Base-by-base conservation (phyloP, 306 rosid genomes). In the Potentilla sterilis region DNA sequence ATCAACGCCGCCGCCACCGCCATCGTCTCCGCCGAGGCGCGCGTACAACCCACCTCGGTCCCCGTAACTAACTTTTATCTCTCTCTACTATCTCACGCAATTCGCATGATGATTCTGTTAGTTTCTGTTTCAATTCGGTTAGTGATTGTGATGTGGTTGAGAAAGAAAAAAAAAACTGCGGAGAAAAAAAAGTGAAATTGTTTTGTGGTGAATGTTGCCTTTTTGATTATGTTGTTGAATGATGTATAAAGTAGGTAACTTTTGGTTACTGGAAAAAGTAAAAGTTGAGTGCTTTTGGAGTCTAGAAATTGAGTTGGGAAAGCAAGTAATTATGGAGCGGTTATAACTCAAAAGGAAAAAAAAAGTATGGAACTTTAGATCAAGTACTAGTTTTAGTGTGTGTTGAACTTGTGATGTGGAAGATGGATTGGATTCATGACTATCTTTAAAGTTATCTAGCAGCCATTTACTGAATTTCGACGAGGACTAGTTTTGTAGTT, bases 1-100 rank as follows among this genome's bases (percentile, higher is more conserved):
- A 87, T 95, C 54, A 89, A 84, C 86, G 97, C 98, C 8, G 98
- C 98, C 12, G 98, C 98, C 59, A 87, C 93, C 62, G 98, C 98
- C 67, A 92, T 95, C 81, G 85, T 89, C 80, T 76, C 93, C 18
- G 97, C 98, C 7, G 96, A 95, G 76, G 84, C 96, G 78, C 85
- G 98, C 75, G 91, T 83, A 37, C 98, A 90, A 80, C 98, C 98
- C 0, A 54, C 86, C 71, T 2, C 90, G 61, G 76, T 57, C 57
- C 85, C 93, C 81, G 97, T 95, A 81, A 51, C 69, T 82, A 13
- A 51, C 22, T 42, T 73, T 61, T 52, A 47, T 62, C 69, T 16
- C 75, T 11, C 40, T 69, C 64, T 52, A n/a, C 37, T 54, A 28
- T 16, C 65, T 28, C 37, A 8, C n/a, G 10, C 46, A 19, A 35